Conservation (phyloP, 2,329 filamentous ascomycete species). For the Xylogone sp. region DNA sequence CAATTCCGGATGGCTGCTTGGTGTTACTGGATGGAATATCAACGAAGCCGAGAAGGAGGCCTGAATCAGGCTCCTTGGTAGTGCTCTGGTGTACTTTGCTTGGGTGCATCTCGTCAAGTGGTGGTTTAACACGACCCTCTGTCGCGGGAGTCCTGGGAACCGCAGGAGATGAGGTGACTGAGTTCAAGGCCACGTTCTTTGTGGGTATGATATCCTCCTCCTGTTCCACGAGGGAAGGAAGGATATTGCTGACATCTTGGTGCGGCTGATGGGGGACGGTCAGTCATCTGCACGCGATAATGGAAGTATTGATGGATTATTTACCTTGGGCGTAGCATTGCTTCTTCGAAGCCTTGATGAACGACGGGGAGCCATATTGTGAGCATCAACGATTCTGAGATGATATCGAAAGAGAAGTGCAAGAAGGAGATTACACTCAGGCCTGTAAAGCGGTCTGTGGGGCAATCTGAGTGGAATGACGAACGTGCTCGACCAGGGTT, state of each 20-base stretch:
- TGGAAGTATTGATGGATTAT: slow-evolving; percentile 6
- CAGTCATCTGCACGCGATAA: background rate
- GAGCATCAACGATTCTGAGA: background rate
- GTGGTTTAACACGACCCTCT: slow-evolving; percentile 63
- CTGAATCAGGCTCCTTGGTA: slow-evolving; percentile 73
- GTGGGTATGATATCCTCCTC: slow-evolving; percentile 21
- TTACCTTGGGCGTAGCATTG: slow-evolving; percentile 24
- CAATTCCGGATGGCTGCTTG: slow-evolving; percentile 34
- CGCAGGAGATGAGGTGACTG: slow-evolving; percentile 19
- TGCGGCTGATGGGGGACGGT: slow-evolving; percentile 9
- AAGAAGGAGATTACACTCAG: background rate
- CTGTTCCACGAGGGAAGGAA: slow-evolving; percentile 25
- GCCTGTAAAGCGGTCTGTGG: background rate
- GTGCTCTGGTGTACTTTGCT: slow-evolving; percentile 74
- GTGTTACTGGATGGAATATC: slow-evolving; percentile 51
- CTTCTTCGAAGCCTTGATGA: slow-evolving; percentile 26
- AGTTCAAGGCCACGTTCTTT: slow-evolving; percentile 15
- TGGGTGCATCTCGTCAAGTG: slow-evolving; percentile 85
- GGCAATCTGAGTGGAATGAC: background rate
- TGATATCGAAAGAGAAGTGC: background rate
- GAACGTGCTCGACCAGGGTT: background rate
- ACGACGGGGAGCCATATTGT: slow-evolving; percentile 20
- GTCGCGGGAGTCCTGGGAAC: slow-evolving; percentile 54
- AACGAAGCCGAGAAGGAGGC: slow-evolving; percentile 76
- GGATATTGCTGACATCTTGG: slow-evolving; percentile 14